A percentile compares a stretch with the other conserved stretches of the same genome.
Evolutionary conservation across 768 basidiomycete genomes (phyloP).

Genomic region (Psilocybe cubensis): DNA sequence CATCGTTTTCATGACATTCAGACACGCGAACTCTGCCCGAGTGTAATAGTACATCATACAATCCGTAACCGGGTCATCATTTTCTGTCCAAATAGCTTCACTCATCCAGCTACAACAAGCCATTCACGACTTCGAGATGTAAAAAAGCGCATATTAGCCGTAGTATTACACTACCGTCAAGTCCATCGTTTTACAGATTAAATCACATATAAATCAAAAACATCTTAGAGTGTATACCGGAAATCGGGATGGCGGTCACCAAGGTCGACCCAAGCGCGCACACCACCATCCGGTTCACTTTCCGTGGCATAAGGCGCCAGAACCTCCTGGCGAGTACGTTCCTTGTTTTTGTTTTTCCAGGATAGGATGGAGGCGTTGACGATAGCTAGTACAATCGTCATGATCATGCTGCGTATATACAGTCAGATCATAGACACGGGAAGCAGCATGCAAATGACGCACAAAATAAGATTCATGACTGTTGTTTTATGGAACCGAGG

Average conservation of each 20-base stretch:
- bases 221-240: constrained; percentile 26
- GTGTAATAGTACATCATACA: too few species aligned
- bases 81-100: too few species aligned
- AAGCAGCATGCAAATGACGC: constrained; percentile 3
- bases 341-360: constrained; percentile 29
- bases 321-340: constrained; percentile 24
- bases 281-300: constrained; percentile 28
- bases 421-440: constrained; percentile 19
- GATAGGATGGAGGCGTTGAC: constrained; percentile 30
- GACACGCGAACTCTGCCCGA: too few species aligned
- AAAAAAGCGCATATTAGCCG: not conserved
- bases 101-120: too few species aligned
- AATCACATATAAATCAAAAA: not conserved
- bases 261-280: constrained; percentile 34
- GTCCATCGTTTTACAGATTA: not conserved
- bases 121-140: too few species aligned
- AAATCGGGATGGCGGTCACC: constrained; percentile 41
- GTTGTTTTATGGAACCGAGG: constrained; percentile 36
- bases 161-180: not conserved
- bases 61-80: too few species aligned
- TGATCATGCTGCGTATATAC: constrained; percentile 17
- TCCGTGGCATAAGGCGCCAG: constrained; percentile 32
- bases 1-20: too few species aligned
- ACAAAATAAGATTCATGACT: constrained; percentile 39
- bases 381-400: constrained; percentile 6